Percentiles rank a stretch among this genome's conserved stretches.
Conservation (phyloP, 345 rosid species). For the Pistacia vera region DNA sequence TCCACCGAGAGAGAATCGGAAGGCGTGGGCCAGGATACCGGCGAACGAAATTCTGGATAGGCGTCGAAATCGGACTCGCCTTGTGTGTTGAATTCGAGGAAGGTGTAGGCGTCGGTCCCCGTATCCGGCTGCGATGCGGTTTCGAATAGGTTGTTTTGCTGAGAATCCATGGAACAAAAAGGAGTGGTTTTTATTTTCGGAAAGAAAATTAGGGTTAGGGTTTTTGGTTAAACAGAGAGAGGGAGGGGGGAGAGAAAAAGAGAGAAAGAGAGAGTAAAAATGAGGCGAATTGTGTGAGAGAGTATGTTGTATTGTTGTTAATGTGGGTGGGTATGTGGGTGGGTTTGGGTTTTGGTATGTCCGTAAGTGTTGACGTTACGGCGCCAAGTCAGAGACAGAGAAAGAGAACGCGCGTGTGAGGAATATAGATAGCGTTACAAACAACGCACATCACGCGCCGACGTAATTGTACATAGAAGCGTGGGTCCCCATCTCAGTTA, state of each 20-base stretch:
- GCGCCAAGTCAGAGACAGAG: neutral
- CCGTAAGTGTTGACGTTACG: neutral
- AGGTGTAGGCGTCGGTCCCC: slow-evolving; percentile 82
- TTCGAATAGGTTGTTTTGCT: slow-evolving; percentile 70
- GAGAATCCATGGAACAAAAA: slow-evolving; percentile 63
- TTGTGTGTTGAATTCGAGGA: slow-evolving; percentile 94
- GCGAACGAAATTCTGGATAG: slow-evolving; percentile 83
- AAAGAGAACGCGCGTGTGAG: neutral
- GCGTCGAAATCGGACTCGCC: slow-evolving; percentile 95
- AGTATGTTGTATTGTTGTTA: too few species aligned
- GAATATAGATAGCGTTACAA: too few species aligned
- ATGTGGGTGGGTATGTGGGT: neutral
- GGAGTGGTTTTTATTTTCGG: neutral
- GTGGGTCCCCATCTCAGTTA: neutral
- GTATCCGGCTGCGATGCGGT: slow-evolving; percentile 97
- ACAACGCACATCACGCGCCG: slow-evolving; percentile 7
- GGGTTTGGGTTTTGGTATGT: neutral
- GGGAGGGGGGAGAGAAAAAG: neutral
- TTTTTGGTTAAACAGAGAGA: slow-evolving; percentile 13
- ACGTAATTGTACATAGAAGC: neutral
- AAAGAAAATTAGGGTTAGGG: slow-evolving; percentile 26
- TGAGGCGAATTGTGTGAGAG: slow-evolving; percentile 7
- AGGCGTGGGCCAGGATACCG: slow-evolving; percentile 88
- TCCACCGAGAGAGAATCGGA: slow-evolving; percentile 72
- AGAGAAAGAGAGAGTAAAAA: neutral